These are phyloP conservation scores for Botrytis medusae DNA, from an alignment of 2,329 filamentous ascomycete genomes.

Conservation along the genomic window DNA sequence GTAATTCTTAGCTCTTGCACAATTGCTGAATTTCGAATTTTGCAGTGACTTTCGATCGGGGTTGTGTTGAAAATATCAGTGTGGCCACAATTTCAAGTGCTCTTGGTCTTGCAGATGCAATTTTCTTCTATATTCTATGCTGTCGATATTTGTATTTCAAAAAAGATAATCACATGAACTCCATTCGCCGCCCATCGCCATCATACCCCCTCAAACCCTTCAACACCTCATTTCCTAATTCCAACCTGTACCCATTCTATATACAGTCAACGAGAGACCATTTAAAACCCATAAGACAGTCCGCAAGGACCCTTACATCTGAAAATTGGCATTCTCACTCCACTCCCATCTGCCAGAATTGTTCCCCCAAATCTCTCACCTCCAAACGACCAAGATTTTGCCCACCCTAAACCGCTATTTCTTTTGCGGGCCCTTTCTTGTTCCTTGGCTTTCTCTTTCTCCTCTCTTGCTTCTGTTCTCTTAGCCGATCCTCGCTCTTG, in stretches of 20 bases:
- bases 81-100: not conserved
- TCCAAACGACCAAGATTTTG: slow-evolving; percentile 16
- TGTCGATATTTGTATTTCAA: not conserved
- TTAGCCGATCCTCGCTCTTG: not conserved
- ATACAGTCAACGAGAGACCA: not conserved
- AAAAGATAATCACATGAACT: not conserved
- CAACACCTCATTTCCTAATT: not conserved
- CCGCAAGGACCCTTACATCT: slow-evolving; percentile 18
- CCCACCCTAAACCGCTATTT: slow-evolving; percentile 14
- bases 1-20: not conserved
- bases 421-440: slow-evolving; percentile 8
- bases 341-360: slow-evolving; percentile 10
- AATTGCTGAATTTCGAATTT: not conserved
- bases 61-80: not conserved
- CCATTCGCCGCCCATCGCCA: not conserved
- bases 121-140: not conserved
- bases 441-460: slow-evolving; percentile 8
- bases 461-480: not conserved
- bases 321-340: slow-evolving; percentile 16
- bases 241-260: not conserved
- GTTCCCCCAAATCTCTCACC: slow-evolving; percentile 17
- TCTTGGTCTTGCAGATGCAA: not conserved
- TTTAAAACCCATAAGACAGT: not conserved
- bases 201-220: too few relatives aligned
- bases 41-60: not conserved